Percentiles rank a stretch among this genome's conserved stretches.
Conservation (phyloP, 257 asterid species). For the Solanum chaucha region DNA sequence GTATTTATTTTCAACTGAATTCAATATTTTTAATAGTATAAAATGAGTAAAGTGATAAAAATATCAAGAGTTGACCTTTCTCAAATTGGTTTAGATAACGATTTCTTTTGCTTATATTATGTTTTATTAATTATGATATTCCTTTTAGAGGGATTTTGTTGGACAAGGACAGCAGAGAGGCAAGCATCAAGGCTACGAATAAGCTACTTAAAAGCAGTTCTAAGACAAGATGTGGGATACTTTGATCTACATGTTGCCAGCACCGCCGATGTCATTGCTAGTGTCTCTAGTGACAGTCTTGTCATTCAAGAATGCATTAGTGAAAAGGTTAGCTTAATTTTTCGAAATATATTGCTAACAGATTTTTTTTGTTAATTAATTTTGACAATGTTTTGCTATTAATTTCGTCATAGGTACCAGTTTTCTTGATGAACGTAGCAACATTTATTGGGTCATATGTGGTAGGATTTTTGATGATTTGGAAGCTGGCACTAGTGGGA, state of each 20-base stretch:
- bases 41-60: background rate
- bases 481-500: too few species aligned
- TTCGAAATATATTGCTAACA: background rate
- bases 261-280: conserved; percentile 75
- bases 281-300: conserved; percentile 76
- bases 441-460: too few species aligned
- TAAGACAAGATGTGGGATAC: conserved; percentile 93
- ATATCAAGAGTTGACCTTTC: too few species aligned
- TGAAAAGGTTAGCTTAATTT: conserved; percentile 48
- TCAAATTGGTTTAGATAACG: background rate
- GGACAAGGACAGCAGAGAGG: conserved; percentile 95
- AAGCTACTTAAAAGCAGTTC: conserved; percentile 67
- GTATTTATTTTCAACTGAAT: background rate
- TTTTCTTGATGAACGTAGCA: too few species aligned
- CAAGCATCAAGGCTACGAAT: conserved; percentile 71
- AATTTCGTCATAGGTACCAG: too few species aligned
- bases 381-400: too few species aligned
- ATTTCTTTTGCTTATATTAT: background rate
- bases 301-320: conserved; percentile 78
- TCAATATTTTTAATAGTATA: background rate
- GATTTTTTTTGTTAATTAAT: background rate
- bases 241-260: conserved; percentile 78
- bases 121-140: background rate
- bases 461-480: too few species aligned
- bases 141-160: conserved; percentile 75